Evolutionary conservation across 169 alveolate genomes (phyloP).

Genomic region (Eimeria falciformis): DNA sequence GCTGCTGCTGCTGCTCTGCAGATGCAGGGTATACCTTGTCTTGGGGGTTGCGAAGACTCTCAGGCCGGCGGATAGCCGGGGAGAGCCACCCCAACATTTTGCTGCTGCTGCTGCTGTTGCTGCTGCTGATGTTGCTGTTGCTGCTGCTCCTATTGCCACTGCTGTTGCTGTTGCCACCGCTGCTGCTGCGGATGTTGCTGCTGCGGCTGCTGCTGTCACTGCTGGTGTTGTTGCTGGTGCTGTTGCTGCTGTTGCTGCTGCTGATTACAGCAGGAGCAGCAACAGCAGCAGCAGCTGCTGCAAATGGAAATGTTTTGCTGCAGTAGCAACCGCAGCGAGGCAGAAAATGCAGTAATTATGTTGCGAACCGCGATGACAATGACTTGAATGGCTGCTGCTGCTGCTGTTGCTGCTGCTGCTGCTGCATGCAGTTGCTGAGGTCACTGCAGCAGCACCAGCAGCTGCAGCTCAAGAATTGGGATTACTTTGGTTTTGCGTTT

Average conservation of each 20-base stretch:
- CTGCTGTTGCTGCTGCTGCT: constrained; percentile 16
- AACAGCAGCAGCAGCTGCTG: too few species aligned
- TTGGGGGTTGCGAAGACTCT: neutral
- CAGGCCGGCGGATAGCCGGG: constrained; percentile 16
- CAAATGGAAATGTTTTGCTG: neutral
- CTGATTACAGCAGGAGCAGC: neutral
- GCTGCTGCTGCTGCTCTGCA: neutral
- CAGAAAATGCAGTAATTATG: neutral
- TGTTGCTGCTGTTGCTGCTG: neutral
- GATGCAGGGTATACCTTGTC: neutral
- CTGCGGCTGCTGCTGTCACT: neutral
- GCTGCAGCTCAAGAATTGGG: neutral
- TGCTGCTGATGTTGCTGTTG: constrained; percentile 11
- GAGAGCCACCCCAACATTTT: constrained; percentile 3
- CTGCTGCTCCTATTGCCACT: neutral
- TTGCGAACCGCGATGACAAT: too few species aligned
- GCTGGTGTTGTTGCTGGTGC: neutral
- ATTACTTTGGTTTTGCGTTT: neutral
- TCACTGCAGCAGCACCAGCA: neutral
- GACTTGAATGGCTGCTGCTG: neutral
- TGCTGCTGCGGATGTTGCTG: neutral
- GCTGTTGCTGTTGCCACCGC: neutral
- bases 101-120: neutral
- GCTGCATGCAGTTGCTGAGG: constrained; percentile 16
- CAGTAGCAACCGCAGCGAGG: neutral